Percentiles rank a stretch among this genome's conserved stretches.
These are phyloP conservation scores for Trichophyton simii DNA, from an alignment of 2,329 filamentous ascomycete species.

Conservation along the genomic window DNA sequence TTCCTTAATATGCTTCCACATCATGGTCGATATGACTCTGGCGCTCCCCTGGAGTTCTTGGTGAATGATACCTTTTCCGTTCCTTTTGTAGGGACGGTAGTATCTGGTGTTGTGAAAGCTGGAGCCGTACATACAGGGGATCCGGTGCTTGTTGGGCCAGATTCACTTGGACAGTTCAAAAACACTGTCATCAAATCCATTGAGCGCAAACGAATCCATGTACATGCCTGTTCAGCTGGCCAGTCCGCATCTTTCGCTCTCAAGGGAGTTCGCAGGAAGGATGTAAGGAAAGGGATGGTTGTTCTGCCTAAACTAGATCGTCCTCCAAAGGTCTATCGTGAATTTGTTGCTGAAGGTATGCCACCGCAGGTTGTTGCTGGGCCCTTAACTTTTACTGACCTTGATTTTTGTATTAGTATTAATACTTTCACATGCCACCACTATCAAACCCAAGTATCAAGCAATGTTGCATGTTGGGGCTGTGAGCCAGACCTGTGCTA, in stretches of 20 bases:
- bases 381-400: neutral
- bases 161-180: slow-evolving; percentile 78
- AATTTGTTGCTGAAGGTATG: slow-evolving; percentile 66
- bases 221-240: slow-evolving; percentile 76
- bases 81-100: slow-evolving; percentile 90
- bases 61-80: slow-evolving; percentile 98
- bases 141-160: slow-evolving; percentile 74
- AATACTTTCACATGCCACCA: slow-evolving; percentile 90
- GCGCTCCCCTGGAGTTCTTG: slow-evolving; percentile 84
- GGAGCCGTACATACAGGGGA: slow-evolving; percentile 87
- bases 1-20: slow-evolving; percentile 94
- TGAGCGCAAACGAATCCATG: slow-evolving; percentile 81
- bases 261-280: slow-evolving; percentile 74
- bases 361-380: neutral
- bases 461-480: slow-evolving; percentile 96
- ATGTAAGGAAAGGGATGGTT: slow-evolving; percentile 96
- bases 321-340: slow-evolving; percentile 58
- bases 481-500: slow-evolving; percentile 87
- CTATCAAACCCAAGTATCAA: slow-evolving; percentile 93
- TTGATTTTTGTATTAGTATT: slow-evolving; percentile 46
- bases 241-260: slow-evolving; percentile 88
- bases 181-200: slow-evolving; percentile 82
- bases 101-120: slow-evolving; percentile 82
- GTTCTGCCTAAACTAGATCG: slow-evolving; percentile 73
- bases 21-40: slow-evolving; percentile 79